Conservation (phyloP, 495 filamentous ascomycete genomes). For the Diplogelasinospora grovesii region DNA sequence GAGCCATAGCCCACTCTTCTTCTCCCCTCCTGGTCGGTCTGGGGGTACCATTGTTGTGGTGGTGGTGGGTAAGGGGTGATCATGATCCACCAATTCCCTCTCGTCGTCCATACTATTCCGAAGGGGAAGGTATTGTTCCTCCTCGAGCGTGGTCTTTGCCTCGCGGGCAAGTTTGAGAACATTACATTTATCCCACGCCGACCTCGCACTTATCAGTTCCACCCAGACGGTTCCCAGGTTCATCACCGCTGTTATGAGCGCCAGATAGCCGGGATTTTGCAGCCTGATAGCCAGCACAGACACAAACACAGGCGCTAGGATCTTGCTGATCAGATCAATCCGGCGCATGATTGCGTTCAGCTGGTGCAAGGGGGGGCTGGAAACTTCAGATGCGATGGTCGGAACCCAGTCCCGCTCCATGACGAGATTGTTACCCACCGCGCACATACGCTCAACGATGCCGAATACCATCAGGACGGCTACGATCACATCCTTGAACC, state of each 20-base stretch:
- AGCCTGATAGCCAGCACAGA: constrained; percentile 32
- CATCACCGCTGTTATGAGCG: constrained; percentile 1
- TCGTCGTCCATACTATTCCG: not conserved
- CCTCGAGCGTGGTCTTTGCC: not conserved
- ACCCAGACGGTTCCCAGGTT: constrained; percentile 7
- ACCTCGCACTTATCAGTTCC: constrained; percentile 1
- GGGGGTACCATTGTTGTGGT: too few species aligned
- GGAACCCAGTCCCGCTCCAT: constrained; percentile 57
- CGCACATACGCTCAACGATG: constrained; percentile 45
- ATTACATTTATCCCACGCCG: constrained; percentile 3
- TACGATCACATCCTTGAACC: constrained; percentile 29
- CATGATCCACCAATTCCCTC: not conserved
- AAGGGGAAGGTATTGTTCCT: too few species aligned
- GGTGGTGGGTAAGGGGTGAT: too few species aligned
- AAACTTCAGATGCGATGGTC: constrained; percentile 17
- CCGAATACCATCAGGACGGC: constrained; percentile 36
- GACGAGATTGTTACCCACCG: constrained; percentile 47
- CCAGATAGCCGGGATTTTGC: not conserved
- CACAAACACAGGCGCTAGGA: constrained; percentile 51
- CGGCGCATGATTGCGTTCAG: constrained; percentile 57
- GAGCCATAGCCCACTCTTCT: not conserved
- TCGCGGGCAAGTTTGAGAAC: constrained; percentile 1
- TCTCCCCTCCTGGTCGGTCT: too few species aligned
- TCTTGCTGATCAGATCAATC: constrained; percentile 61
- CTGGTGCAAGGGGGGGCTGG: constrained; percentile 18